Evolutionary conservation across 495 filamentous ascomycete genomes (phyloP), one percentile per base, ranked within the genome.

Genomic region (Parathielavia appendiculata): DNA sequence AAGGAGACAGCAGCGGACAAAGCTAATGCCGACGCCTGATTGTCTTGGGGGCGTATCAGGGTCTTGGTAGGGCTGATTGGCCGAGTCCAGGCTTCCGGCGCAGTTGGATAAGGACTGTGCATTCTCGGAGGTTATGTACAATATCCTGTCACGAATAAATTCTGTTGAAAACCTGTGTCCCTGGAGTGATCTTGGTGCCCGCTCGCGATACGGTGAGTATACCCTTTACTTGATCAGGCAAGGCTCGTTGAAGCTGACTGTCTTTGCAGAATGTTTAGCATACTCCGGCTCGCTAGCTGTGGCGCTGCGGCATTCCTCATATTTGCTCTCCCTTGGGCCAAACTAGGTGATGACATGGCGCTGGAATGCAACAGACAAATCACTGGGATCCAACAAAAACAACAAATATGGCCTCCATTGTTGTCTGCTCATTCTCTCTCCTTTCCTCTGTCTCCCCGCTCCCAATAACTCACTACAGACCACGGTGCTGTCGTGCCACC

Each of bases 81-180:
- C 44, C 58, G 45, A 56, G 36, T 43, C 51, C 17, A 19, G 16
- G 4, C 8, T 14, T 23, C n/a, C 19, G 23, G 20, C 17, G 32
- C 44, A 13, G 35, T 23, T 16, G 20, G 20, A 26, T 10, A 23
- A 30, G 13, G 8, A 14, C 12, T 8, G 4, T 20, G 1, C 3
- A 20, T 32, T 23, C 17, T n/a, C 44, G 20, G 36, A 14, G 20
- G 14, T 30, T 17, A 12, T 60, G 59, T 62, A 65, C 56, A 54
- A 54, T 60, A 57, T 30, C 26, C 38, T 62, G 60, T 66, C 39
- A 48, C 54, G 41, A 59, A 60, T 62, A 62, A 26, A 62, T 35
- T 13, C 23, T 56, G 44, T 56, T 47, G 22, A 51, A 22, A 43
- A 2, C 40, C 41, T 23, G 43, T 23, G 19, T 50, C n/a, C 22